Evolutionary conservation across 108 stramenopile genomes (phyloP).

Genomic region (Skeletonema tropicum): DNA sequence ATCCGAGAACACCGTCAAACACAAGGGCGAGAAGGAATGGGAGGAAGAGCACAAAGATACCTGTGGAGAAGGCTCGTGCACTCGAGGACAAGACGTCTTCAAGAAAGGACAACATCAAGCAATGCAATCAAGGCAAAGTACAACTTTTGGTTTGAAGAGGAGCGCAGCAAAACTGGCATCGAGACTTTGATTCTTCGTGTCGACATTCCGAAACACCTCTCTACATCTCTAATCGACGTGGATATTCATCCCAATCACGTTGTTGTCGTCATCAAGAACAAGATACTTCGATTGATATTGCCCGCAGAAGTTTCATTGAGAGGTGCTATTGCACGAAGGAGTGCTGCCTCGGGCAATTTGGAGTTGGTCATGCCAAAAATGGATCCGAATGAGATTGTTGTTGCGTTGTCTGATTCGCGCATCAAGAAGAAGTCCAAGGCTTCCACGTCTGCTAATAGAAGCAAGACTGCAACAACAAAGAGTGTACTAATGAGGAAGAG

Average conservation of each 20-base stretch:
- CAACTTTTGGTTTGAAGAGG: slow-evolving; percentile 76
- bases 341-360: slow-evolving; percentile 77
- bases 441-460: neutral
- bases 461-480: slow-evolving; percentile 3
- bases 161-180: slow-evolving; percentile 4
- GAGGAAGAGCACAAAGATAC: slow-evolving; percentile 47
- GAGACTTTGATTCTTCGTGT: slow-evolving; percentile 60
- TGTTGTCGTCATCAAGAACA: slow-evolving; percentile 81
- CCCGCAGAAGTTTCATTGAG: slow-evolving; percentile 72
- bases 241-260: slow-evolving; percentile 87
- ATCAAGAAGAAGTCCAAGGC: neutral
- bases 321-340: slow-evolving; percentile 58
- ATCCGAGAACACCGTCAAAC: slow-evolving; percentile 45
- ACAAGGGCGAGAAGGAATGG: slow-evolving; percentile 55
- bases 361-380: slow-evolving; percentile 83
- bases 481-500: slow-evolving; percentile 35
- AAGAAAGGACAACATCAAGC: slow-evolving; percentile 45
- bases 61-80: slow-evolving; percentile 5
- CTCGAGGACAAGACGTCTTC: neutral
- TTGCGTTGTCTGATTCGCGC: slow-evolving; percentile 32
- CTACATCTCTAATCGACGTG: slow-evolving; percentile 83
- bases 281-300: slow-evolving; percentile 66
- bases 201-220: slow-evolving; percentile 66
- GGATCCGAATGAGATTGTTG: slow-evolving; percentile 37
- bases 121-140: slow-evolving; percentile 79